Evolutionary conservation across 73 alveolate species (phyloP).

Genomic region (Diophrys sp.): DNA sequence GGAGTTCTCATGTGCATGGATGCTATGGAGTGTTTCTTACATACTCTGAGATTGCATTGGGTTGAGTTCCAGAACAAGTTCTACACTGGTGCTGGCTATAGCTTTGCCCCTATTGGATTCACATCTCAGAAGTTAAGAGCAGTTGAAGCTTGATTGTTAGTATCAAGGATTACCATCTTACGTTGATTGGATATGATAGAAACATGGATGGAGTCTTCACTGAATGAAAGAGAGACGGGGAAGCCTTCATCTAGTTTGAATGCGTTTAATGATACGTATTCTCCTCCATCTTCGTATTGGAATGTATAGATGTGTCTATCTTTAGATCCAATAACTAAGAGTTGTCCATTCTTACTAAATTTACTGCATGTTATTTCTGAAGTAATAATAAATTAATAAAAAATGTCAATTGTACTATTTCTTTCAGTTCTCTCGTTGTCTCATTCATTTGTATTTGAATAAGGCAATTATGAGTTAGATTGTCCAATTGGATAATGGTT

Average conservation of each 20-base stretch:
- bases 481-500: no score
- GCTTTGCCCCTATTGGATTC: no score
- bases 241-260: constrained; percentile 53
- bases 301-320: constrained; percentile 71
- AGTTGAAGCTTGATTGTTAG: no score
- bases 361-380: no score
- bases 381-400: no score
- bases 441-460: no score
- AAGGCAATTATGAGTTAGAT: no score
- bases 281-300: constrained; percentile 53
- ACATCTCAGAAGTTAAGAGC: no score
- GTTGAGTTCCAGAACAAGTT: constrained; percentile 95
- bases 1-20: constrained; percentile 93
- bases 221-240: constrained; percentile 50
- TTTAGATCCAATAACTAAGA: no score
- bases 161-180: constrained; percentile 35
- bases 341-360: no score
- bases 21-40: constrained; percentile 94
- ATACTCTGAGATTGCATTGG: constrained; percentile 97
- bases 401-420: no score
- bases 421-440: no score
- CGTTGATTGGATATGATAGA: constrained; percentile 61
- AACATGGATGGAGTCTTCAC: constrained; percentile 48
- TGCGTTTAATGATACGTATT: not conserved
- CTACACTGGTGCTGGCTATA: constrained; percentile 81